A percentile compares a stretch with the other conserved stretches of the same genome.
Conservation (phyloP, 2,329 filamentous ascomycete genomes). For the Dendryphion nanum region DNA sequence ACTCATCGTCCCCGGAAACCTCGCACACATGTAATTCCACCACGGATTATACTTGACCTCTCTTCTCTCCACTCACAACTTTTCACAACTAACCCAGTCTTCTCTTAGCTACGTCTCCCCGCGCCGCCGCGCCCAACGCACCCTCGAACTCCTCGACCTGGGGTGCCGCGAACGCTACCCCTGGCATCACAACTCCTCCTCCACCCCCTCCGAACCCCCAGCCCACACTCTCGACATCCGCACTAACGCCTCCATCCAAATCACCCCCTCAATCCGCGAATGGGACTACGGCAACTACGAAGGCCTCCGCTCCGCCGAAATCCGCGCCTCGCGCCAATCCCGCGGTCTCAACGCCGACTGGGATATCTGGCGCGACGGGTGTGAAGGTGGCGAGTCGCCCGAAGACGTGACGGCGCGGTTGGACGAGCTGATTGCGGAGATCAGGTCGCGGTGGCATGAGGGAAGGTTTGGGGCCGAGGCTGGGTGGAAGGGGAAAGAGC, state of each 20-base stretch:
- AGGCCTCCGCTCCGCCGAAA: slow-evolving; percentile 54
- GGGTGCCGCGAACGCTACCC: slow-evolving; percentile 68
- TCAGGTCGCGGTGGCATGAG: slow-evolving; percentile 54
- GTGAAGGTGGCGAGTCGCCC: slow-evolving; percentile 77
- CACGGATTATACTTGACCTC: not conserved
- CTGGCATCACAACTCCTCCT: slow-evolving; percentile 54
- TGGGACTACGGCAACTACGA: slow-evolving; percentile 67
- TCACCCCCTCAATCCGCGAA: slow-evolving; percentile 55
- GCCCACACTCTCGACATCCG: slow-evolving; percentile 23
- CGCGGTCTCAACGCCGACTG: slow-evolving; percentile 59
- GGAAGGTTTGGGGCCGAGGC: slow-evolving; percentile 56
- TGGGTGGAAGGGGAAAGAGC: slow-evolving; percentile 45
- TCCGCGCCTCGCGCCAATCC: slow-evolving; percentile 46
- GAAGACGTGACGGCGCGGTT: slow-evolving; percentile 69
- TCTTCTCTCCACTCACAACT: not conserved
- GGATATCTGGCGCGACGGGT: slow-evolving; percentile 88
- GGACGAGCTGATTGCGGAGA: slow-evolving; percentile 73
- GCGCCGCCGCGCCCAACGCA: slow-evolving; percentile 77
- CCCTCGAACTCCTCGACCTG: slow-evolving; percentile 83
- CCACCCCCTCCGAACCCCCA: slow-evolving; percentile 3
- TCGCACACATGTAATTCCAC: slow-evolving; percentile 72
- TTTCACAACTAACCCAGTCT: slow-evolving; percentile 1
- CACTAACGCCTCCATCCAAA: slow-evolving; percentile 45
- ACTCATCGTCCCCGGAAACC: slow-evolving; percentile 76
- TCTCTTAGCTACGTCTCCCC: slow-evolving; percentile 75